A percentile compares a stretch with the other conserved stretches of the same genome.
Conservation (phyloP, 1,139 yeast genomes). For the Lodderomyces metapsilosis region DNA sequence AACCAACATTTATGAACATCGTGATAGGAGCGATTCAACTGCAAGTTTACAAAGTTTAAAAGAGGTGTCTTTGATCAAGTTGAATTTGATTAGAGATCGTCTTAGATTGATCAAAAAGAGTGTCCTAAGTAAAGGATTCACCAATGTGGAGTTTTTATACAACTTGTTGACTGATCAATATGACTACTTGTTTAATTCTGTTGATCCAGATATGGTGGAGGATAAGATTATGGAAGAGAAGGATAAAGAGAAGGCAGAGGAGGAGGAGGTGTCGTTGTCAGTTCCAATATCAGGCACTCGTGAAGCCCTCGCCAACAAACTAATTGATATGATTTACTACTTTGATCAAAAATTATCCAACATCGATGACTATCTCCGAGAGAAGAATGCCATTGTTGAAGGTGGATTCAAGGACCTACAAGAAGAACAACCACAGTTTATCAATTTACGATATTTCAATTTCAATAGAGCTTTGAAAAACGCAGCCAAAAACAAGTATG, state of each 20-base stretch:
- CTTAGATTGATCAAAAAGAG: slow-evolving; percentile 41
- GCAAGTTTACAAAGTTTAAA: slow-evolving; percentile 32
- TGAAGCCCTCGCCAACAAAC: slow-evolving; percentile 40
- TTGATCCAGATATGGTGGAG: slow-evolving; percentile 9
- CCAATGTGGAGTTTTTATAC: slow-evolving; percentile 48
- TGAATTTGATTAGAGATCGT: slow-evolving; percentile 43
- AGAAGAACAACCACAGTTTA: slow-evolving; percentile 18
- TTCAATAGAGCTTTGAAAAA: slow-evolving; percentile 56
- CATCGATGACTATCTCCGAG: slow-evolving; percentile 48
- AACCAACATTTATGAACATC: not conserved
- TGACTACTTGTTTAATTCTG: slow-evolving; percentile 31
- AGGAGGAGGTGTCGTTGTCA: slow-evolving; percentile 19
- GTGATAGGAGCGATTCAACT: slow-evolving; percentile 23
- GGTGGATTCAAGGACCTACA: slow-evolving; percentile 13
- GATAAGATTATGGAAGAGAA: slow-evolving; percentile 5
- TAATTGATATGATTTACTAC: slow-evolving; percentile 53
- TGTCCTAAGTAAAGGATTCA: slow-evolving; percentile 41
- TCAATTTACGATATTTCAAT: slow-evolving; percentile 51
- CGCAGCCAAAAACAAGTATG: slow-evolving; percentile 55
- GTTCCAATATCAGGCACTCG: slow-evolving; percentile 21
- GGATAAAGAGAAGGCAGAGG: slow-evolving; percentile 49
- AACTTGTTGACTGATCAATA: slow-evolving; percentile 56
- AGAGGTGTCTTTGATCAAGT: slow-evolving; percentile 32
- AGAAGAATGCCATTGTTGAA: slow-evolving; percentile 30
- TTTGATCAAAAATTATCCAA: slow-evolving; percentile 56